Conservation (phyloP, 139 green algal species). For the Astrephomene gubernaculifera region DNA sequence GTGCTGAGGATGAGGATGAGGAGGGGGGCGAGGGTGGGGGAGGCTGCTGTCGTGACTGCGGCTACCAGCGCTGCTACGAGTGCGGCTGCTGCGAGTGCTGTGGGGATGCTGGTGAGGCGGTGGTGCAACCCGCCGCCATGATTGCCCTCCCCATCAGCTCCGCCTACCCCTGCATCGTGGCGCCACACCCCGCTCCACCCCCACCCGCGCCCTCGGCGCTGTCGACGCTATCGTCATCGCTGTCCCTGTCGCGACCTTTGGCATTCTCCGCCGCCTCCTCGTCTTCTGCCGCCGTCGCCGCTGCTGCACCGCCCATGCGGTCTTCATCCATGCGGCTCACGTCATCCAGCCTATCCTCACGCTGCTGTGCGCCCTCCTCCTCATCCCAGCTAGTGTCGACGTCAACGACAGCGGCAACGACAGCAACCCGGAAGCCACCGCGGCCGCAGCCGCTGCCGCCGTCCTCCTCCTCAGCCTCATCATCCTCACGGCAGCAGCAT, state of each 20-base stretch:
- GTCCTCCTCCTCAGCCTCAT: not conserved
- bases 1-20: not conserved
- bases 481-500: not conserved
- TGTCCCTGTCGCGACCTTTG: too few species aligned
- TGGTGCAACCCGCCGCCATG: not conserved
- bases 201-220: not conserved
- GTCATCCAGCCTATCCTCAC: not conserved
- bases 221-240: not conserved
- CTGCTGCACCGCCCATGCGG: not conserved
- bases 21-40: not conserved
- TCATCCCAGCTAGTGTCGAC: too few species aligned
- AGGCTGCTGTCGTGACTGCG: not conserved
- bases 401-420: too few species aligned
- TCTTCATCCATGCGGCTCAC: not conserved
- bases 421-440: too few species aligned
- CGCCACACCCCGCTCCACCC: not conserved
- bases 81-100: not conserved
- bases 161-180: conserved; percentile 30
- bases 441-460: too few species aligned
- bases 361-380: too few species aligned
- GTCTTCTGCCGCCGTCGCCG: not conserved
- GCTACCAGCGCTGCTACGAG: not conserved
- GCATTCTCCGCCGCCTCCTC: too few species aligned
- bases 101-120: not conserved
- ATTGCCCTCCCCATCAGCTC: conserved; percentile 31